These are phyloP conservation scores for Scenedesmus sp. DNA, from an alignment of 163 green algal genomes.

Conservation along the genomic window DNA sequence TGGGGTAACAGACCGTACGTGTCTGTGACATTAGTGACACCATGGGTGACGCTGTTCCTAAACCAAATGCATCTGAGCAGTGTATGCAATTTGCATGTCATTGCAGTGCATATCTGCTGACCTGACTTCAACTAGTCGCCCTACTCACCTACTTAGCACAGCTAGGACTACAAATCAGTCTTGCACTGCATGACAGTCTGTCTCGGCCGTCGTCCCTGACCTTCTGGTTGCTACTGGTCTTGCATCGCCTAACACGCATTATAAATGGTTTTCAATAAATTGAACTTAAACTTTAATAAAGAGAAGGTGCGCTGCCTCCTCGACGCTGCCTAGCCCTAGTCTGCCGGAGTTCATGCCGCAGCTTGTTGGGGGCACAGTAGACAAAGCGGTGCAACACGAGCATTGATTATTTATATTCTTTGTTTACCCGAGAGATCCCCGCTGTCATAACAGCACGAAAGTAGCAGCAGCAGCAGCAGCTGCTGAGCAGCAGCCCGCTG, in stretches of 20 bases:
- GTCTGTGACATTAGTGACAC: too few species aligned
- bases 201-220: neutral
- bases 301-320: neutral
- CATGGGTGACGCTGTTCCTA: too few species aligned
- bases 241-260: neutral
- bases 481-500: neutral
- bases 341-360: neutral
- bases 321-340: neutral
- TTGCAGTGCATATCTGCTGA: too few species aligned
- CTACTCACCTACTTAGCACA: neutral
- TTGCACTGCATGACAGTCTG: neutral
- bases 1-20: too few species aligned
- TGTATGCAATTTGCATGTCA: too few species aligned
- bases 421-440: too few species aligned
- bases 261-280: conserved; percentile 22
- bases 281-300: conserved; percentile 36
- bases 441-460: neutral
- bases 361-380: neutral
- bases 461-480: neutral
- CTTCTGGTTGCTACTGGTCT: neutral
- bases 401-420: too few species aligned
- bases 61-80: too few species aligned
- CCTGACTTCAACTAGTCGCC: neutral
- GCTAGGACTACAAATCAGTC: too few species aligned
- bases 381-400: too few species aligned